Base-by-base conservation (phyloP, 257 asterid genomes). In the Scutellaria barbata region DNA sequence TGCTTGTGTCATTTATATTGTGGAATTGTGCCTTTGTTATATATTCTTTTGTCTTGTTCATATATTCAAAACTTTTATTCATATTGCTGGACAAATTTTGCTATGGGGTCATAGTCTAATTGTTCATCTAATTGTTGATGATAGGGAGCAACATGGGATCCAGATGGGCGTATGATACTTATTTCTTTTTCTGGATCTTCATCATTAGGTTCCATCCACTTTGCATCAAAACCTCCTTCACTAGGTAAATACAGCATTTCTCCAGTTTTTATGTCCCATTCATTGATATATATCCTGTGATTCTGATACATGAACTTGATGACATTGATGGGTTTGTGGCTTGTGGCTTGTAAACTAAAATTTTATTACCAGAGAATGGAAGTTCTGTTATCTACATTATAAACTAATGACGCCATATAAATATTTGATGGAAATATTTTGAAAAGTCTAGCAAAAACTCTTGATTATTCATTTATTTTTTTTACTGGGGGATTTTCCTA, bases 111-210 rank as follows among this genome's bases (percentile, higher is more conserved):
- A 20, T 50, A 52, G 12, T 51, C 69, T 81, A 37, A 72, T 57
- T 25, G 46, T 74, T 74, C 33, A 33, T 83, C 64, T 65, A 46
- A 59, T 63, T 64, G 39, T 54, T 79, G 75, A 59, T 74, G 68
- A 57, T 74, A 93, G 98, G 95, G 99, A 80, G 99, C 98, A 77
- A 82, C 88, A 14, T 94, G 99, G 99, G 98, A 94, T 83, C 98
- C 96, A 56, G 90, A 89, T 81, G 96, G 96, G 41, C 91, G 88
- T 59, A 95, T 86, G 95, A 81, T 92, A 75, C 90, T 88, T 69
- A 78, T 88, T 65, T 83, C 92, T 11, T 86, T 88, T 73, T 82
- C 89, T 42, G 89, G 85, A 73, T 90, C 89, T 55, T 81, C 96
- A 66, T 77, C 92, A 46, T 87, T 92, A 82, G 96, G 93, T 68